Percentiles rank a stretch among this genome's conserved stretches.
Conservation (phyloP, 2,329 filamentous ascomycete genomes). For the Talaromyces islandicus region DNA sequence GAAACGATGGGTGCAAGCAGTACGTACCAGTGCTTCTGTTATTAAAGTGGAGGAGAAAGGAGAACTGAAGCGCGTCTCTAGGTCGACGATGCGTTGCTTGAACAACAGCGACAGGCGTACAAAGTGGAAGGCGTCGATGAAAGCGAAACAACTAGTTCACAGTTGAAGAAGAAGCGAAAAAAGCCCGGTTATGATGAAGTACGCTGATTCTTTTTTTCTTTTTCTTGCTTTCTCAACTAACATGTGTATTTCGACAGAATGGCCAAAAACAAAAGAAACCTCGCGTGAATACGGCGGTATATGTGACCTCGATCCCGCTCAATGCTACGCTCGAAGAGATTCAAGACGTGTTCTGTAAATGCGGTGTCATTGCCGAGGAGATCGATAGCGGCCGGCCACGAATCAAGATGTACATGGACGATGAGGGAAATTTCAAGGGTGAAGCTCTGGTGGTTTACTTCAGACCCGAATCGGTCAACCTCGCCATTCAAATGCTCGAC, state of each 20-base stretch:
- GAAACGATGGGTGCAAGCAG: constrained; percentile 69
- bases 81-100: constrained; percentile 56
- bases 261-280: constrained; percentile 37
- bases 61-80: constrained; percentile 32
- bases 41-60: constrained; percentile 8
- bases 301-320: constrained; percentile 77
- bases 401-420: constrained; percentile 87
- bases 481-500: constrained; percentile 49
- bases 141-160: constrained; percentile 38
- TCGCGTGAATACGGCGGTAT: constrained; percentile 79
- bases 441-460: constrained; percentile 93
- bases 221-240: background rate
- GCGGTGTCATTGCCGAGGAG: constrained; percentile 87
- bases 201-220: background rate
- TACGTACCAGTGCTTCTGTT: constrained; percentile 28
- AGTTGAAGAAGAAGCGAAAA: constrained; percentile 49
- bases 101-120: constrained; percentile 58
- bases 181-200: constrained; percentile 44
- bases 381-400: constrained; percentile 81
- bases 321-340: constrained; percentile 79
- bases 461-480: constrained; percentile 84
- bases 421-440: constrained; percentile 80
- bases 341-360: constrained; percentile 77
- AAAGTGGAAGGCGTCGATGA: constrained; percentile 56
- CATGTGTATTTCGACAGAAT: constrained; percentile 16